phyloP scores from a whole-genome alignment of 768 basidiomycete species.

The Fistulinella prunicolor region DNA sequence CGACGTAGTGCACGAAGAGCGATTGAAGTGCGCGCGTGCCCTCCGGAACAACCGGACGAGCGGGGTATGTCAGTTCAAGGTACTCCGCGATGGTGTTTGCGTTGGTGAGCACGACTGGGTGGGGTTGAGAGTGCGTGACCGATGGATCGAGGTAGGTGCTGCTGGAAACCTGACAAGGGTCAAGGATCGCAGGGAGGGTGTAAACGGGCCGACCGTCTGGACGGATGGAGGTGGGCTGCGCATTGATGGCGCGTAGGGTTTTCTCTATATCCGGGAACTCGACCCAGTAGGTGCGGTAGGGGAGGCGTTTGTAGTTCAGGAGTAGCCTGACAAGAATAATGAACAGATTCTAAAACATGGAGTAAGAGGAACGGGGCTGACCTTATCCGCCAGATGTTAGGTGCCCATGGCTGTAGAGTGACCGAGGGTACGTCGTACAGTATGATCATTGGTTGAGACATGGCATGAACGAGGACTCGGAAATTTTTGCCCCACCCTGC shows the following conservation, averaged over 20 bases:
- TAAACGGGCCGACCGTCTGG: constrained; percentile 62
- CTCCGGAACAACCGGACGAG: constrained; percentile 67
- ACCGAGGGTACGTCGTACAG: constrained; percentile 66
- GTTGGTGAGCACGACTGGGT: constrained; percentile 56
- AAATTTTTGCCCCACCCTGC: not conserved
- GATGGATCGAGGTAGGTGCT: constrained; percentile 1
- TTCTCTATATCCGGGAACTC: constrained; percentile 67
- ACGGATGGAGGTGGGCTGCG: constrained; percentile 51
- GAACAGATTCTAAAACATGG: not conserved
- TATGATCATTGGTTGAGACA: constrained; percentile 52
- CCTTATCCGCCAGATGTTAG: constrained; percentile 74
- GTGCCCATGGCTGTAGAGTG: constrained; percentile 68
- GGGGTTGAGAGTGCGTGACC: constrained; percentile 32
- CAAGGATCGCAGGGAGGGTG: constrained; percentile 67
- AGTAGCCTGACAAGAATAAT: constrained; percentile 48
- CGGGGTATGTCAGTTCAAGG: constrained; percentile 65
- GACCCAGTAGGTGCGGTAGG: constrained; percentile 67
- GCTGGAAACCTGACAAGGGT: constrained; percentile 36
- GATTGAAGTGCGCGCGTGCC: constrained; percentile 66
- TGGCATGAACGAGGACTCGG: constrained; percentile 10
- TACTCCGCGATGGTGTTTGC: constrained; percentile 67
- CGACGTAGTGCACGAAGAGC: constrained; percentile 67
- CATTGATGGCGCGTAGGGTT: constrained; percentile 55
- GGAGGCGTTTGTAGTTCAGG: constrained; percentile 73
- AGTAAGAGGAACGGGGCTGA: constrained; percentile 21